Evolutionary conservation across 768 basidiomycete species (phyloP).

Genomic region (Mycena alexandri): DNA sequence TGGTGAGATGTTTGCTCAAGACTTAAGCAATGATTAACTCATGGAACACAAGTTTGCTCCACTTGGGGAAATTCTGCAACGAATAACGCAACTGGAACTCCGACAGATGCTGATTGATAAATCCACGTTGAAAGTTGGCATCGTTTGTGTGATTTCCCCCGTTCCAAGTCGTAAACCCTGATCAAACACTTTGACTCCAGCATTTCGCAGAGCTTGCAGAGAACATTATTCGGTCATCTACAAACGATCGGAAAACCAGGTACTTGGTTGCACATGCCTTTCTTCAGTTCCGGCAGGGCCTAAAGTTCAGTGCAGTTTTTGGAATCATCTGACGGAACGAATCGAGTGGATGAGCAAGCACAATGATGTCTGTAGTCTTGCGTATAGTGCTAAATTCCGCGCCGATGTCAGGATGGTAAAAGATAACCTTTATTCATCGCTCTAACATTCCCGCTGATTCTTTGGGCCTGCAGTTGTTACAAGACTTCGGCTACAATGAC

Average conservation of each 20-base stretch:
- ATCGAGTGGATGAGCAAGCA: constrained; percentile 22
- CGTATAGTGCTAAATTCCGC: constrained; percentile 7
- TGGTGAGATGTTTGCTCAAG: constrained; percentile 7
- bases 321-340: constrained; percentile 9
- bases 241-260: constrained; percentile 11
- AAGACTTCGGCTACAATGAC: constrained; percentile 9
- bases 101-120: constrained; percentile 15
- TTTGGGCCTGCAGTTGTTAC: constrained; percentile 17
- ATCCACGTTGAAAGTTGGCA: constrained; percentile 19
- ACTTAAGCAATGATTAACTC: constrained; percentile 18
- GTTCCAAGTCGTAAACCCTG: constrained; percentile 9
- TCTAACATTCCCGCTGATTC: constrained; percentile 9
- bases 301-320: constrained; percentile 8
- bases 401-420: constrained; percentile 5
- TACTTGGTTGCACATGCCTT: neutral
- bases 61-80: constrained; percentile 11
- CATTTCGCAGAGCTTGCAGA: constrained; percentile 13
- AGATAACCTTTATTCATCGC: constrained; percentile 8
- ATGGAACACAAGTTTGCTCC: constrained; percentile 11
- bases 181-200: constrained; percentile 1
- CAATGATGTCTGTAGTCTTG: constrained; percentile 12
- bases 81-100: constrained; percentile 11
- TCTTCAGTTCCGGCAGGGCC: constrained; percentile 10
- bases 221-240: constrained; percentile 18
- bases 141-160: constrained; percentile 12